These are phyloP conservation scores for Chaetomium fimeti DNA, from an alignment of 495 filamentous ascomycete species.

Conservation along the genomic window DNA sequence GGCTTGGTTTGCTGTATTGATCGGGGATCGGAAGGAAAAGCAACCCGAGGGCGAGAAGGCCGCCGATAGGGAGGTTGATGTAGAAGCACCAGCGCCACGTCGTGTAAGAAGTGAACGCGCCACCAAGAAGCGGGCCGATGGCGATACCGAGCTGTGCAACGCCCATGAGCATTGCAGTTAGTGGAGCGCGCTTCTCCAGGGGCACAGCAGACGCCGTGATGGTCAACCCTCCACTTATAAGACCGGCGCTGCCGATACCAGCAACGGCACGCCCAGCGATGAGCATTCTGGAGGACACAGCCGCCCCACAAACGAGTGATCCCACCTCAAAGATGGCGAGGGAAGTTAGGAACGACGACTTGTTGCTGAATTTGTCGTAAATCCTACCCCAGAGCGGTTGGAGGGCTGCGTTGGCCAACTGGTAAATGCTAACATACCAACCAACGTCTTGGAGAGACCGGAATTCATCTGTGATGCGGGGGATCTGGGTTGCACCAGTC, in stretches of 20 bases:
- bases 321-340: constrained; percentile 47
- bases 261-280: constrained; percentile 58
- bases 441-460: constrained; percentile 47
- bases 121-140: constrained; percentile 62
- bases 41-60: constrained; percentile 56
- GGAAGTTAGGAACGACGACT: constrained; percentile 44
- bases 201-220: constrained; percentile 39
- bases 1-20: constrained; percentile 40
- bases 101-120: constrained; percentile 46
- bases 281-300: constrained; percentile 46
- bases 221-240: constrained; percentile 43
- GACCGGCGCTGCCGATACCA: constrained; percentile 46
- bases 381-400: constrained; percentile 54
- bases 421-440: constrained; percentile 55
- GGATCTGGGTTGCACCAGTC: constrained; percentile 33
- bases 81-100: constrained; percentile 69
- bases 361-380: constrained; percentile 48
- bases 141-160: constrained; percentile 68
- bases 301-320: constrained; percentile 52
- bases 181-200: constrained; percentile 40
- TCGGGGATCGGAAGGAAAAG: constrained; percentile 52
- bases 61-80: constrained; percentile 69
- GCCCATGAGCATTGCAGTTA: constrained; percentile 41
- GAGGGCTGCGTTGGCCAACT: constrained; percentile 51
- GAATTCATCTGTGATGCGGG: constrained; percentile 50